These are phyloP conservation scores for Pleurotus platypus DNA, from an alignment of 768 basidiomycete species.

Conservation along the genomic window DNA sequence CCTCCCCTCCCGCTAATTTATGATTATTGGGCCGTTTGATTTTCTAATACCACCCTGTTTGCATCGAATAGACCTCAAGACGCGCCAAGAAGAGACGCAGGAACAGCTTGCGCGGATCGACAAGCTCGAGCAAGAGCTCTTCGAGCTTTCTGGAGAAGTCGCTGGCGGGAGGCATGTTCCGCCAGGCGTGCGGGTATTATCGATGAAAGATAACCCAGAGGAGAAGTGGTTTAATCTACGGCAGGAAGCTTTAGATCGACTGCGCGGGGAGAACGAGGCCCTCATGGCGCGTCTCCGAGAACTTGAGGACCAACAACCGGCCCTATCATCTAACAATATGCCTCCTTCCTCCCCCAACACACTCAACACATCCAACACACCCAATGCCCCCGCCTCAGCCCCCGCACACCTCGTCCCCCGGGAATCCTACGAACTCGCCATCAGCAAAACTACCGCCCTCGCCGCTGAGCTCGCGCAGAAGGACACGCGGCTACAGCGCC, in stretches of 20 bases:
- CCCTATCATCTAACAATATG: neutral
- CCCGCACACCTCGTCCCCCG: conserved; percentile 59
- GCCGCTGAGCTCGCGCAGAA: conserved; percentile 66
- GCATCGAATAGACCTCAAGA: conserved; percentile 14
- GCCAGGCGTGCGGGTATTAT: conserved; percentile 64
- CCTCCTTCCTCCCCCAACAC: neutral
- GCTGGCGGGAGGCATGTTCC: conserved; percentile 75
- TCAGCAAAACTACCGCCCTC: conserved; percentile 66
- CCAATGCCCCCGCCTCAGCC: no score
- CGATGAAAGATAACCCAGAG: conserved; percentile 78
- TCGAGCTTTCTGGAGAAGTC: conserved; percentile 74
- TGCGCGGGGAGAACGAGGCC: conserved; percentile 82
- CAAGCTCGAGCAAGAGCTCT: conserved; percentile 71
- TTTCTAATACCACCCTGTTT: no score
- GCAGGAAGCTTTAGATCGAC: conserved; percentile 67
- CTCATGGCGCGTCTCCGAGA: conserved; percentile 64
- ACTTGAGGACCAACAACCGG: conserved; percentile 43
- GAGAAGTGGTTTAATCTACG: conserved; percentile 76
- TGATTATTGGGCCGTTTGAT: no score
- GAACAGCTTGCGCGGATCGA: conserved; percentile 55
- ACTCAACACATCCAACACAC: neutral
- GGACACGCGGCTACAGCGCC: conserved; percentile 73
- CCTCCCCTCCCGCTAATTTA: neutral
- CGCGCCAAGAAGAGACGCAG: conserved; percentile 29
- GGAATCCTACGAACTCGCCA: conserved; percentile 73